phyloP scores from a whole-genome alignment of 768 basidiomycete genomes.

The Cystobasidium tubakii region DNA sequence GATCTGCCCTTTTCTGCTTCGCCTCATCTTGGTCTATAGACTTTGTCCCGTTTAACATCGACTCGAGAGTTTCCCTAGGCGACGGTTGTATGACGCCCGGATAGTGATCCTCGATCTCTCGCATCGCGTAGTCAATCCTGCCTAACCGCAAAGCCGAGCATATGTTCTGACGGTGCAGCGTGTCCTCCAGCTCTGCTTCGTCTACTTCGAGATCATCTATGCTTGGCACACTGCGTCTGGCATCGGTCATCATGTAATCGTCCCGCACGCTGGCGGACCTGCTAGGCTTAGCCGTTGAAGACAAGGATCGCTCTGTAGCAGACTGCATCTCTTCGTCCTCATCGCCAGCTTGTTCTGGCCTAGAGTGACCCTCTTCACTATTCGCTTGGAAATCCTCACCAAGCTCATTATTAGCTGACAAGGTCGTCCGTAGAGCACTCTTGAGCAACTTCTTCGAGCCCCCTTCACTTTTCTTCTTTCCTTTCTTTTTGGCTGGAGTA shows the following conservation, averaged over 20 bases:
- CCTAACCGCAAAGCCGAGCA: slow-evolving; percentile 2
- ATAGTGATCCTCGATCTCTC: slow-evolving; percentile 1
- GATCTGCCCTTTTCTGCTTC: not conserved
- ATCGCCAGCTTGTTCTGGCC: not conserved
- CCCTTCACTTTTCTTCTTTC: slow-evolving; percentile 4
- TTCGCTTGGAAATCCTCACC: not conserved
- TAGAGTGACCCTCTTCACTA: not conserved
- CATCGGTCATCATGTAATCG: slow-evolving; percentile 10
- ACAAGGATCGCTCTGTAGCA: not conserved
- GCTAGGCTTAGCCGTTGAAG: not conserved
- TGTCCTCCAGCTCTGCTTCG: slow-evolving; percentile 19
- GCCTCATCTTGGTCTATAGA: not conserved
- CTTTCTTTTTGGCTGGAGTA: slow-evolving; percentile 11
- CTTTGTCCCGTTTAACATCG: not conserved
- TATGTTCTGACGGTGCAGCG: not conserved
- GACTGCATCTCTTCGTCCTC: slow-evolving; percentile 7
- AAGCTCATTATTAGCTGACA: not conserved
- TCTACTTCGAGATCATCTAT: not conserved
- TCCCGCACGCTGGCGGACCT: slow-evolving; percentile 7
- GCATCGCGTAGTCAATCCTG: slow-evolving; percentile 22
- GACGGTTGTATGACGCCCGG: slow-evolving; percentile 14
- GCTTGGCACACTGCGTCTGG: not conserved
- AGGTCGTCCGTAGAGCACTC: slow-evolving; percentile 9
- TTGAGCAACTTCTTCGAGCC: not conserved
- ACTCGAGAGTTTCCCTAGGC: not conserved